These are phyloP conservation scores for Climacium dendroides DNA, from an alignment of 225 moss, liverwort and hornwort species.

Conservation along the genomic window DNA sequence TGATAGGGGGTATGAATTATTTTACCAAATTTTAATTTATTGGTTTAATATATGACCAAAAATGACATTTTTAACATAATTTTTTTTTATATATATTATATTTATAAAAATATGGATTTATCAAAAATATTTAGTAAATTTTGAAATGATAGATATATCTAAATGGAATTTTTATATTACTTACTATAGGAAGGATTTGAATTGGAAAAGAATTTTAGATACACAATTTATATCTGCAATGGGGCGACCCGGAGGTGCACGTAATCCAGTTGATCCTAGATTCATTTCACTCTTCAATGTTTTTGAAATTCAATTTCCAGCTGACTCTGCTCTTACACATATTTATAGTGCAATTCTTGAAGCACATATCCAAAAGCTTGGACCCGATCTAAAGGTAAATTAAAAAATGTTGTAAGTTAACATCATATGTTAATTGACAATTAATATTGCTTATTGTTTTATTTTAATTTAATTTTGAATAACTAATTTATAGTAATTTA, in stretches of 20 bases:
- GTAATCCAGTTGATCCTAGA: slow-evolving; percentile 70
- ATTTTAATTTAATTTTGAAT: background rate
- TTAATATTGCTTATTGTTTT: background rate
- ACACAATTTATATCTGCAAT: slow-evolving; percentile 71
- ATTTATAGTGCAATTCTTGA: slow-evolving; percentile 74
- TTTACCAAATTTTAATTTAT: background rate
- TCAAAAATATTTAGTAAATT: background rate
- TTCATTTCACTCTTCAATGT: slow-evolving; percentile 72
- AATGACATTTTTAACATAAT: too few relatives aligned
- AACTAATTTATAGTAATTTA: background rate
- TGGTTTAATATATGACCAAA: background rate
- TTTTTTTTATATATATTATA: too few relatives aligned
- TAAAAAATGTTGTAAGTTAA: background rate
- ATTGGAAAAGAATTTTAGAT: slow-evolving; percentile 84
- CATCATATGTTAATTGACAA: background rate
- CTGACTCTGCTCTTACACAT: slow-evolving; percentile 34
- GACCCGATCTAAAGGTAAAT: slow-evolving; percentile 41
- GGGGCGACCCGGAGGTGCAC: slow-evolving; percentile 79
- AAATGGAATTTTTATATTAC: background rate
- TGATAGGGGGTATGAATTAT: slow-evolving; percentile 48
- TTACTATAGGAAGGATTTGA: slow-evolving; percentile 54
- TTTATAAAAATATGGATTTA: background rate
- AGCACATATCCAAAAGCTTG: slow-evolving; percentile 46
- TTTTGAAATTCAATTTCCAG: slow-evolving; percentile 76
- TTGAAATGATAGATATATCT: accelerated